Evolutionary conservation across 164 flowering plant genomes (phyloP).

Genomic region (Protea cynaroides): DNA sequence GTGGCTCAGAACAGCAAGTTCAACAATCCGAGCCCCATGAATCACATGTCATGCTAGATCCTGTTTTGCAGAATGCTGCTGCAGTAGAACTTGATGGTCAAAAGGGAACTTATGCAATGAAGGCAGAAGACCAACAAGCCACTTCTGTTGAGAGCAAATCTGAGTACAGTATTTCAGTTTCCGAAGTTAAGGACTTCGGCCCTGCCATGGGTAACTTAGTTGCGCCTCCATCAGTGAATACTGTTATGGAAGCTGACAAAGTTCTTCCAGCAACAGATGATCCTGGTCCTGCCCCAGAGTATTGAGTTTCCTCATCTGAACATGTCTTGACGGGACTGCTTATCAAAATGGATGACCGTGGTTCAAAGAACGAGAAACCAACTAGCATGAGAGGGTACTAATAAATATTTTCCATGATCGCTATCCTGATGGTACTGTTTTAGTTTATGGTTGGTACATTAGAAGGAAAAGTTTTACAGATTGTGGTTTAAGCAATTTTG

Average conservation of each 20-base stretch:
- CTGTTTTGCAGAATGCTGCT: slow-evolving; percentile 4
- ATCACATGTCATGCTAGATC: not conserved
- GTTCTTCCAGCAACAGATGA: not conserved
- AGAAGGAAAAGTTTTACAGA: too few relatives aligned
- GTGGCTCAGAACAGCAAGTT: slow-evolving; percentile 2
- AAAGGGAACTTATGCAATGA: not conserved
- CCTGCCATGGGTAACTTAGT: not conserved
- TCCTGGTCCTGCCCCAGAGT: not conserved
- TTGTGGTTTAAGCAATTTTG: too few relatives aligned
- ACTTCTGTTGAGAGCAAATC: not conserved
- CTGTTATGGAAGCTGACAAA: not conserved
- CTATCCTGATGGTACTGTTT: too few relatives aligned
- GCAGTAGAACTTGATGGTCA: not conserved
- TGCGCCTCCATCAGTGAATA: not conserved
- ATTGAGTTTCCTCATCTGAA: slow-evolving; percentile 4
- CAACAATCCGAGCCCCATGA: not conserved
- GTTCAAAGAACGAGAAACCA: too few relatives aligned
- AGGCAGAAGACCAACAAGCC: slow-evolving; percentile 5
- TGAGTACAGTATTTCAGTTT: slow-evolving; percentile 5
- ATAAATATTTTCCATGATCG: too few relatives aligned
- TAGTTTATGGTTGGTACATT: too few relatives aligned
- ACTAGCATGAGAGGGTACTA: too few relatives aligned
- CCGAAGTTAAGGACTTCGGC: not conserved
- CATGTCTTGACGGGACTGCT: too few relatives aligned
- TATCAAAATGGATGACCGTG: too few relatives aligned